Base-by-base conservation (phyloP, 495 filamentous ascomycete genomes). In the Aeminium ludgeri region DNA sequence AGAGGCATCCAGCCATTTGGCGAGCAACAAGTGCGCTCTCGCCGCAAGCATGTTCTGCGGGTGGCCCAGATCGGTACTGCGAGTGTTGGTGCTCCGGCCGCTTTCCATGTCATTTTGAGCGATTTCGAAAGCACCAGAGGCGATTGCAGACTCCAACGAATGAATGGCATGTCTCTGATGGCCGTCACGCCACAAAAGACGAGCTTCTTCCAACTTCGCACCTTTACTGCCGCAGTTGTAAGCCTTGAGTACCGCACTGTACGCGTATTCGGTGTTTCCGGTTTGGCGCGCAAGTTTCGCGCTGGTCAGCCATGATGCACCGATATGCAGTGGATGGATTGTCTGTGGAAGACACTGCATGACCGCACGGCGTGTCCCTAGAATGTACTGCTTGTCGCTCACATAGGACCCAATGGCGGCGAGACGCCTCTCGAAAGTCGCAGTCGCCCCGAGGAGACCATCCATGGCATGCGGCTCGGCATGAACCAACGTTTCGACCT, bases 121-220 rank as follows among this genome's bases (percentile, higher is more conserved):
- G 16, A 64, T 59, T 42, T 62, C 59, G 46, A 85, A 85, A 18
- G 78, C 70, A 49, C 82, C 81, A 20, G 67, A 73, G 40, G 69
- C 66, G 50, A 96, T 92, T 25, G 86, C 86, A 23, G 81, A 74
- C 55, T 89, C 74, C 13, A 97, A 64, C 8, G 72, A 78, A 49
- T 92, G 84, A 46, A 99, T 96, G 12, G 91, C 91, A 61, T 94
- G 93, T 35, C 86, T 74, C 54, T 93, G 85, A 54, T 94, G 76
- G 5, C 85, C 85, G 56, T 92, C 84, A 51, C 81, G 85, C 83
- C 89, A 96, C n/a, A 96, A 63, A 31, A 96, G 70, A 38, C 80
- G 70, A 6, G 89, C 82, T 58, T 99, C 85, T 55, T 99, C 91
- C 45, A 95, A 83, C 27, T 78, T 83, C 29, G 89, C 82, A 8